Evolutionary conservation across 495 filamentous ascomycete genomes (phyloP), one percentile per base, ranked within the genome.

Genomic region (Hypoxylon fragiforme): DNA sequence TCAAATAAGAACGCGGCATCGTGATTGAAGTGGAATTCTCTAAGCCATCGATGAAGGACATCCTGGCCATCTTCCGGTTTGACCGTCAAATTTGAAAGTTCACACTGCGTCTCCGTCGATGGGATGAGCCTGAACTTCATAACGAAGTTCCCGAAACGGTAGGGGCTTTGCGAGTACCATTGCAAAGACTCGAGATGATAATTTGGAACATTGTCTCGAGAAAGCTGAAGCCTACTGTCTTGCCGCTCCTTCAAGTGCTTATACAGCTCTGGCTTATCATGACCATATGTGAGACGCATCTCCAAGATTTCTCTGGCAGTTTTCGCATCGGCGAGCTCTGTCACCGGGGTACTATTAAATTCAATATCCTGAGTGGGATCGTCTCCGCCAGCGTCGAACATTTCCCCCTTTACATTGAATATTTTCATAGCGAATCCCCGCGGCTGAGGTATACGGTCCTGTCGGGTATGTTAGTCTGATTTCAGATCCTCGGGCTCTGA

Each of bases 391-490:
- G 47, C 47, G 13, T 73, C 64, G 45, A 74, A 75, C 58, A 74
- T 73, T 34, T 79, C 73, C n/a, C 75, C 73, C 9, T 70, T 32
- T 16, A 77, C 67, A 38, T 69, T 68, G 54, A 75, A 77, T 18
- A 78, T 62, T 61, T 79, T 79, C 63, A 78, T 79, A 15, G 68
- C 73, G 48, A 79, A 72, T 37, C 73, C 77, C 28, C 73, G 71
- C 11, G 71, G 77, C 43, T 76, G 71, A 2, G 71, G 56, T 40
- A 78, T 71, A 35, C 70, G 69, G 37, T 78, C 74, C 48, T 57
- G 14, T 19, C 51, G 1, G 3, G 30, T 19, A 3, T 6, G 12
- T 34, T 22, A 47, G 26, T 36, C 26, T 30, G 19, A 1, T 16
- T 30, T 32, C 11, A 28, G 30, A 31, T 40, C 11, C 13, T 40